Evolutionary conservation across 2,329 filamentous ascomycete genomes (phyloP).

Genomic region (Fusarium sp.): DNA sequence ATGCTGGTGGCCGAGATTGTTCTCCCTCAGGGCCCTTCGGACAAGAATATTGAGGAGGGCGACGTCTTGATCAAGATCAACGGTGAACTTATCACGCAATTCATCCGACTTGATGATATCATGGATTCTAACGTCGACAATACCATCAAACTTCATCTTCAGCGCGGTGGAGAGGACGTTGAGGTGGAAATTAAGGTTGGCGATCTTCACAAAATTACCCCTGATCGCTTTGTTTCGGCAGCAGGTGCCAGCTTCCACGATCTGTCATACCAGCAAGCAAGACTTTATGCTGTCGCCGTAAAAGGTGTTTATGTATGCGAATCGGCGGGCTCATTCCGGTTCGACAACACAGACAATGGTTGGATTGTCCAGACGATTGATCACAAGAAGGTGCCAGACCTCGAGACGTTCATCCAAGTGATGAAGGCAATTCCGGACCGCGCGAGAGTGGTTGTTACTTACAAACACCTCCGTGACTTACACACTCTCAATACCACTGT

Average conservation of each 20-base stretch:
- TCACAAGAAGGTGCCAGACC: conserved; percentile 88
- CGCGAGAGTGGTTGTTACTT: conserved; percentile 90
- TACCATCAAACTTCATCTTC: conserved; percentile 83
- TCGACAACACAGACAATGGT: conserved; percentile 90
- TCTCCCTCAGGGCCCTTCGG: conserved; percentile 88
- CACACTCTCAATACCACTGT: conserved; percentile 96
- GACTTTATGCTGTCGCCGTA: conserved; percentile 91
- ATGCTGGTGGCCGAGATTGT: conserved; percentile 98
- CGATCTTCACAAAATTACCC: conserved; percentile 93
- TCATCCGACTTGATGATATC: conserved; percentile 90
- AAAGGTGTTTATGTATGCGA: conserved; percentile 96
- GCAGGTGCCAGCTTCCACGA: conserved; percentile 96
- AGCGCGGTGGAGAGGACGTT: conserved; percentile 88
- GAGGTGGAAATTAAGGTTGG: conserved; percentile 88
- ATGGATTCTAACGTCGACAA: conserved; percentile 88
- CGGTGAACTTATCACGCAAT: conserved; percentile 91
- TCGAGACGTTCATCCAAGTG: conserved; percentile 90
- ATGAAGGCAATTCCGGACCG: conserved; percentile 87
- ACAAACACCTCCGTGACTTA: conserved; percentile 93
- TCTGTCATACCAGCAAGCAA: conserved; percentile 97
- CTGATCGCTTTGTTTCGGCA: conserved; percentile 94
- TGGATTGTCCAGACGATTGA: conserved; percentile 96
- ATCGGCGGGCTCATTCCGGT: conserved; percentile 92
- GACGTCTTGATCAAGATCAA: conserved; percentile 96
- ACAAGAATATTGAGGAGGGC: conserved; percentile 90